Conservation (phyloP, 371 early-diverging fungal species). For the Mortierella sp. region DNA sequence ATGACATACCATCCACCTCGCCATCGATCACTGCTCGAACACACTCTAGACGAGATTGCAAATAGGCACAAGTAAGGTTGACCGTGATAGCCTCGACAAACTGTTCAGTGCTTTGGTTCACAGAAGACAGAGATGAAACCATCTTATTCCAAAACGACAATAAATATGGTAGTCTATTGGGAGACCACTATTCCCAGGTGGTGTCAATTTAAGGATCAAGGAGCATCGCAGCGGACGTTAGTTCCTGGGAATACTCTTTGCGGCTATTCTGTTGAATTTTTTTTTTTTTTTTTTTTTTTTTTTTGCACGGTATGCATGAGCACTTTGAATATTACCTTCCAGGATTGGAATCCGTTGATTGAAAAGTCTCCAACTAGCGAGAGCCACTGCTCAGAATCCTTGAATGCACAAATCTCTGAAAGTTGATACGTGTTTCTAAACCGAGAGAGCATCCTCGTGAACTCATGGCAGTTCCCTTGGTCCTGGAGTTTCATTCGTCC, state of each 20-base stretch:
- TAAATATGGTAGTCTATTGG: constrained; percentile 82
- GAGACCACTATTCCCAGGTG: constrained; percentile 75
- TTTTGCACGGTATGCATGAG: neutral
- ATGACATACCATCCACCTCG: constrained; percentile 64
- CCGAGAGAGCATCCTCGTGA: constrained; percentile 84
- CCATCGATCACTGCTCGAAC: constrained; percentile 70
- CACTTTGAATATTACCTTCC: constrained; percentile 65
- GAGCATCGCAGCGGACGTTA: neutral
- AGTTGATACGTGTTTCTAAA: constrained; percentile 85
- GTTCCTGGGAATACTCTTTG: neutral
- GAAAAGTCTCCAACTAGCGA: constrained; percentile 79
- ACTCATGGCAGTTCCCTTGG: constrained; percentile 84
- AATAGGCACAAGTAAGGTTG: constrained; percentile 61
- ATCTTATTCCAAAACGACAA: constrained; percentile 89
- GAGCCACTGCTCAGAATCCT: constrained; percentile 79
- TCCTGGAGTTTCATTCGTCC: constrained; percentile 70
- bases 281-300: too few species aligned
- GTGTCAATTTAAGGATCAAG: neutral
- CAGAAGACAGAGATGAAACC: constrained; percentile 70
- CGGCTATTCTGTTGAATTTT: too few species aligned
- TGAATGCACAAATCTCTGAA: constrained; percentile 77
- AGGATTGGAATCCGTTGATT: constrained; percentile 75
- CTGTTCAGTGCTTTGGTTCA: constrained; percentile 57
- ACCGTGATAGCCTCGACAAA: constrained; percentile 33
- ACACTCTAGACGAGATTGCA: constrained; percentile 65